phyloP scores from a whole-genome alignment of 2,329 filamentous ascomycete genomes.

The Sporothrix inflata region DNA sequence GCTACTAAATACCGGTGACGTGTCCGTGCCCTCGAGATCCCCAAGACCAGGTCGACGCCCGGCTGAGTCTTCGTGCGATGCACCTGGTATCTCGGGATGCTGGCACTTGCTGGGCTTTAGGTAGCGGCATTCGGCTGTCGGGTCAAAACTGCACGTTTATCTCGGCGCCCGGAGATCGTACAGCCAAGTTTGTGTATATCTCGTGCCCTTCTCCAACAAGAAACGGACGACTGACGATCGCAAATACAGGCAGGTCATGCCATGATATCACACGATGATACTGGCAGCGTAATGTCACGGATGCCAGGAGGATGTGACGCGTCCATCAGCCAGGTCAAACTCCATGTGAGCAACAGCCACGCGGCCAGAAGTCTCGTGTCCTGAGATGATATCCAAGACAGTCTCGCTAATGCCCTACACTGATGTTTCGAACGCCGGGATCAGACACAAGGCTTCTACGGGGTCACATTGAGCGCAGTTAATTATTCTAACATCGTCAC shows the following conservation, averaged over 20 bases:
- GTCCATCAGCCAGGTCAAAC: no score
- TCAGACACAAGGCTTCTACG: background rate
- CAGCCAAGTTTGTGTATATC: no score
- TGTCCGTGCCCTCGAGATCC: background rate
- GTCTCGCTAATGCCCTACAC: background rate
- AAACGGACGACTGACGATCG: no score
- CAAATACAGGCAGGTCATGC: no score
- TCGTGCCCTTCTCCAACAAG: no score
- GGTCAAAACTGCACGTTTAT: no score
- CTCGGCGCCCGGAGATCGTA: no score
- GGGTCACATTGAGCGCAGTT: background rate
- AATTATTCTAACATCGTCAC: background rate
- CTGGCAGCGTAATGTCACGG: no score
- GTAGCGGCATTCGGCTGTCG: background rate
- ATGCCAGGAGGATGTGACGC: no score
- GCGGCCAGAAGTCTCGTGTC: background rate
- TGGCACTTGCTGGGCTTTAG: background rate
- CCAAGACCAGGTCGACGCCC: background rate
- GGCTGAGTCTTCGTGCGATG: background rate
- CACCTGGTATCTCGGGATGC: no score
- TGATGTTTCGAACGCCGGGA: no score
- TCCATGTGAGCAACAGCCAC: background rate
- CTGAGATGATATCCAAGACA: background rate
- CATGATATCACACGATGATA: no score
- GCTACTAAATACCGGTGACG: background rate